Base-by-base conservation (phyloP, 2,329 filamentous ascomycete genomes). In the Aureobasidium uvarum region DNA sequence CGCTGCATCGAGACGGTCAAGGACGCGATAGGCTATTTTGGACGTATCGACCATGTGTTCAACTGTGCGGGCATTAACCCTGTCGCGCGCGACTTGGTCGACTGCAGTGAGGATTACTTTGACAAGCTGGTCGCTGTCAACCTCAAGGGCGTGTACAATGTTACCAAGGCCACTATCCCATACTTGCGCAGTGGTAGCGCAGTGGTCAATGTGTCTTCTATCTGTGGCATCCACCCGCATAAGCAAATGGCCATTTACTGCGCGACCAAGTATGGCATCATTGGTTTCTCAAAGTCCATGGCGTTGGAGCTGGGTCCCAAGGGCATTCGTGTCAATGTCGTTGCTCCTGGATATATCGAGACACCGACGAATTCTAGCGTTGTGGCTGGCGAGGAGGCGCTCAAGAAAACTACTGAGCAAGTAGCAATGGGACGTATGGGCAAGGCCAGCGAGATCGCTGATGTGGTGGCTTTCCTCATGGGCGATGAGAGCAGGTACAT, bases 381-480 rank as follows among this genome's bases (percentile, higher is more conserved):
- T 38, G 77, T 82, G 1, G 78, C 76, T 59, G 83, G 83, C 0
- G 74, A 76, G 1, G 81, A 81, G 56, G 76, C 75, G 0, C 75
- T 81, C 6, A 71, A 75, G 70, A 72, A 72, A 68, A 76, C 79
- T 73, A 70, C 72, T 50, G 70, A 71, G 62, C 76, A 76, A 63
- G 76, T 79, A 68, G 76, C 77, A 43, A 67, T 81, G 70, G 78
- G 76, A 52, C 72, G 78, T 60, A 67, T 81, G 70, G 81, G 80
- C 0, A 77, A 73, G 55, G 73, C 80, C 1, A 78, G 78, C 64
- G 81, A 83, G 71, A 77, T 83, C 31, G 81, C 80, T 36, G 79
- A 81, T 73, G 79, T 81, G n/a, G 80, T 82, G 43, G 77, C 77
- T 16, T 83, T 82, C 72, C 71, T 83, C 70, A 79, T 83, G 66